Evolutionary conservation across 177 flowering plant genomes (phyloP).

Genomic region (Vitis hybrid): DNA sequence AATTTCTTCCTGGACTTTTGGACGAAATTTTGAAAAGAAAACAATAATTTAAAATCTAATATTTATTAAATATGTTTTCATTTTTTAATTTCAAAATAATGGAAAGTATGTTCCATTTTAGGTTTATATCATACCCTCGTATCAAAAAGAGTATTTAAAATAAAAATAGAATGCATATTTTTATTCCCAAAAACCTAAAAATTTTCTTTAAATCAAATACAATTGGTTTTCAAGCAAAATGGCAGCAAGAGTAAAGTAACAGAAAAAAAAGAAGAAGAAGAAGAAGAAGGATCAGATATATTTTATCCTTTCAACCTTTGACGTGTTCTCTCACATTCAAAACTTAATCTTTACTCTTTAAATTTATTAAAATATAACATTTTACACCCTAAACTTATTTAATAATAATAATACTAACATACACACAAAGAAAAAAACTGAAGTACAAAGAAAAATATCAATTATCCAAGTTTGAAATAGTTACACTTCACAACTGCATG

Average conservation of each 20-base stretch:
- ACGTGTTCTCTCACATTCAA: background rate
- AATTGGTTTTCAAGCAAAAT: no score
- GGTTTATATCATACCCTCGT: background rate
- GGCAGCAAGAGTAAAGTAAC: no score
- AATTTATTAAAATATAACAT: no score
- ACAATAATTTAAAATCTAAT: background rate
- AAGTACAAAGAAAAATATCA: background rate
- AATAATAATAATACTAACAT: no score
- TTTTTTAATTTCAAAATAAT: background rate
- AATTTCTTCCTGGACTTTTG: background rate
- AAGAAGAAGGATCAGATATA: no score
- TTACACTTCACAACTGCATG: no score
- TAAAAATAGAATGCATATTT: no score
- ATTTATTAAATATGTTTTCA: background rate
- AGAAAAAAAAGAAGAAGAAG: no score
- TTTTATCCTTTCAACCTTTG: no score
- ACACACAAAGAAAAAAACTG: background rate
- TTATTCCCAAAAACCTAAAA: no score
- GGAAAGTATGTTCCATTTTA: background rate
- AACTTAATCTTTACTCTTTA: background rate
- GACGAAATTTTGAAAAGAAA: background rate
- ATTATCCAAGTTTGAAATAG: background rate
- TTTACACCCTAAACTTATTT: background rate
- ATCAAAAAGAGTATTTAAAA: no score
- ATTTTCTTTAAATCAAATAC: no score